A percentile compares a stretch with the other conserved stretches of the same genome.
phyloP scores from a whole-genome alignment of 2,329 filamentous ascomycete genomes.

The Aspergillus uvarum region DNA sequence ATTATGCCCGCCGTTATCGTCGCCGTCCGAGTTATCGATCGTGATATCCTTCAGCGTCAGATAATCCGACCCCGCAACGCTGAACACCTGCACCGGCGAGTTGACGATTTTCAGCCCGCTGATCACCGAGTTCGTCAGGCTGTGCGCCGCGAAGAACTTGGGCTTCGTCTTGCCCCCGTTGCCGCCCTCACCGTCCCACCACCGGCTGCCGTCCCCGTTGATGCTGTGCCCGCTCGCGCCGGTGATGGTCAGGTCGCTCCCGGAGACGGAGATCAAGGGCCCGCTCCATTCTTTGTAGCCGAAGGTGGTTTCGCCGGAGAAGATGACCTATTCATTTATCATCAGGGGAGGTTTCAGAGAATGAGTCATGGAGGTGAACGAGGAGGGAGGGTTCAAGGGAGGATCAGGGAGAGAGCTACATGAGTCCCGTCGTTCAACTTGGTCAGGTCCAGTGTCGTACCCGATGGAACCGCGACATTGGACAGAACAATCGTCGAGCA shows the following conservation, averaged over 20 bases:
- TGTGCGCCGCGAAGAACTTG: constrained; percentile 59
- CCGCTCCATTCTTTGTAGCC: constrained; percentile 65
- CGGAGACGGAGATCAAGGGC: constrained; percentile 62
- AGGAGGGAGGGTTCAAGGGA: no score
- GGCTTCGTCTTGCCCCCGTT: constrained; percentile 66
- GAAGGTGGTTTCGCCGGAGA: constrained; percentile 66
- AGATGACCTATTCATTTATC: constrained; percentile 49
- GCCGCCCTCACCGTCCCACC: constrained; percentile 60
- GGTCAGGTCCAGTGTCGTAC: not conserved
- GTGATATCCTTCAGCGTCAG: not conserved
- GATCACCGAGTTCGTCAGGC: constrained; percentile 34
- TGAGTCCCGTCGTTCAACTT: constrained; percentile 2
- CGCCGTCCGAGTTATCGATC: no score
- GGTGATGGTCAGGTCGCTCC: constrained; percentile 54
- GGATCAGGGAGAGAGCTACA: not conserved
- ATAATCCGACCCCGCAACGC: constrained; percentile 23
- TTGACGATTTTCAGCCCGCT: constrained; percentile 36
- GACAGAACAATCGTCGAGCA: constrained; percentile 4
- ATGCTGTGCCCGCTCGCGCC: constrained; percentile 54
- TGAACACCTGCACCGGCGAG: constrained; percentile 40
- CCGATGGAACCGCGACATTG: constrained; percentile 1
- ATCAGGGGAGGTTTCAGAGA: not conserved
- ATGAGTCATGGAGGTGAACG: no score
- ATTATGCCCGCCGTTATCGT: no score
- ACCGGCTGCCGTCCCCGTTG: constrained; percentile 56